A percentile compares a stretch with the other conserved stretches of the same genome.
phyloP scores from a whole-genome alignment of 768 basidiomycete species.

The Gautieria morchelliformis region DNA sequence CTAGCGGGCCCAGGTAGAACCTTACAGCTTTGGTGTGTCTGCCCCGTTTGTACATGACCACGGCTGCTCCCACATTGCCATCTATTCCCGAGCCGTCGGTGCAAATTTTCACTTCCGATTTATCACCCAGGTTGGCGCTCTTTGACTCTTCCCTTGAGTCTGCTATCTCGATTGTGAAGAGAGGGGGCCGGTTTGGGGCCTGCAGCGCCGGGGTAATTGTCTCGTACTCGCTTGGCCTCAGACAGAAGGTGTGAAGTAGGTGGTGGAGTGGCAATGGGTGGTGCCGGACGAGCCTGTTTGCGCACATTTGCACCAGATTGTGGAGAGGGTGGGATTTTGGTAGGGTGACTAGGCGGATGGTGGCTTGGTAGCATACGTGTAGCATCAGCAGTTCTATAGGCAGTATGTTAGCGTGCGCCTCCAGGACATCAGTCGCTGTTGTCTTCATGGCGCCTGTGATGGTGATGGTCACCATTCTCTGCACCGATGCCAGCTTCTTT shows the following conservation, averaged over 20 bases:
- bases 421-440: conserved; percentile 14
- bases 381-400: not conserved
- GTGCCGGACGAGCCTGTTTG: too few species aligned
- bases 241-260: conserved; percentile 6
- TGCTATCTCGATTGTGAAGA: not conserved
- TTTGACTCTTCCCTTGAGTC: not conserved
- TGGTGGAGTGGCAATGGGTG: conserved; percentile 15
- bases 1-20: not conserved
- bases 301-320: conserved; percentile 5
- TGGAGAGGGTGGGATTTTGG: conserved; percentile 10
- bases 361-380: not conserved
- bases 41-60: not conserved
- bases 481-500: not conserved
- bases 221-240: conserved; percentile 10
- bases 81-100: conserved; percentile 6
- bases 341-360: conserved; percentile 7
- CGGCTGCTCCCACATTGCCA: not conserved
- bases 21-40: not conserved
- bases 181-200: not conserved
- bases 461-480: conserved; percentile 3
- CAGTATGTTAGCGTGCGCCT: conserved; percentile 13
- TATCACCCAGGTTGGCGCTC: not conserved
- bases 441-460: conserved; percentile 9
- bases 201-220: not conserved
- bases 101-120: conserved; percentile 5